Percentiles rank a stretch among this genome's conserved stretches.
Evolutionary conservation across 306 rosid species (phyloP).

Genomic region (Amphicarpaea edgeworthii): DNA sequence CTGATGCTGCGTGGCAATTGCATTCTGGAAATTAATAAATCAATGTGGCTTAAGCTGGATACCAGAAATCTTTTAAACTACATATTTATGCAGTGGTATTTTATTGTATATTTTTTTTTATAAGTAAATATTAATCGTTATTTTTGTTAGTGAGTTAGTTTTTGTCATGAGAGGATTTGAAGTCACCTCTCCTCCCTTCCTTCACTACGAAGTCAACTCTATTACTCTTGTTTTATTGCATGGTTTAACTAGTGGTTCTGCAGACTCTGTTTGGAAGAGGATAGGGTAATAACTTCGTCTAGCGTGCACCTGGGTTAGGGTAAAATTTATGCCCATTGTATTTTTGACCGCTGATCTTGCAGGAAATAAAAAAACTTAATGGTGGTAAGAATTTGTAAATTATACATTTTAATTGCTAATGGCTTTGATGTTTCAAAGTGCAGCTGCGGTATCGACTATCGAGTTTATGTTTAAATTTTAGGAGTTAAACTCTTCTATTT

Average conservation of each 20-base stretch:
- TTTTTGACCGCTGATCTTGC: not conserved
- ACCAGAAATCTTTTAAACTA: not conserved
- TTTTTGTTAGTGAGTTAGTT: no score
- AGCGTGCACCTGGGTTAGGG: not conserved
- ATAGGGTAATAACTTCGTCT: not conserved
- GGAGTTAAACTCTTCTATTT: not conserved
- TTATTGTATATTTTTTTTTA: not conserved
- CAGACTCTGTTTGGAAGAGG: not conserved
- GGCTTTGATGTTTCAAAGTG: not conserved
- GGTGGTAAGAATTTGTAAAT: not conserved
- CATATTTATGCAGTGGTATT: constrained; percentile 28
- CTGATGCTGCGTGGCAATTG: not conserved
- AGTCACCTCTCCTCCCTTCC: no score
- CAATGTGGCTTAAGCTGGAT: not conserved
- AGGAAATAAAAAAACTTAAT: not conserved
- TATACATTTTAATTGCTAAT: not conserved
- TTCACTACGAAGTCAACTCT: no score
- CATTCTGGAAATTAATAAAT: constrained; percentile 11
- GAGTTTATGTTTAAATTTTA: no score
- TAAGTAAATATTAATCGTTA: no score
- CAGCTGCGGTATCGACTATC: not conserved
- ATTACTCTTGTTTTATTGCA: not conserved
- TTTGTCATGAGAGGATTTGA: no score
- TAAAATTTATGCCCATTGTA: not conserved
- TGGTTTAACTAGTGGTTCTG: constrained; percentile 1